Percentiles rank a stretch among this genome's conserved stretches.
phyloP scores from a whole-genome alignment of 1,284 basidiomycete genomes.

The Moesziomyces sp. region DNA sequence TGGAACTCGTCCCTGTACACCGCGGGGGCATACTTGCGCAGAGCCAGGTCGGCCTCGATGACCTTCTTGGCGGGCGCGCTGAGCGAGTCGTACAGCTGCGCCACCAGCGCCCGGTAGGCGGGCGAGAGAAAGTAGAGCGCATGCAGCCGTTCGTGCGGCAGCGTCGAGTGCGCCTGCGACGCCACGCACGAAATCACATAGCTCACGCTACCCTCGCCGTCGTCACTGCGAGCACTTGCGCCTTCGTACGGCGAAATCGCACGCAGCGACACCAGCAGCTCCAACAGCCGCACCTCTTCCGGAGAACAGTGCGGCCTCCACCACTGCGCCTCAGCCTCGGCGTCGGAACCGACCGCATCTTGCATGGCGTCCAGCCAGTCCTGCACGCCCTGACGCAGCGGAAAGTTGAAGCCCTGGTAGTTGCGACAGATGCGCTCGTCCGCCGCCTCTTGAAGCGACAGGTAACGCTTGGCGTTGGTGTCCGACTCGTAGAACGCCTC shows the following conservation, averaged over 20 bases:
- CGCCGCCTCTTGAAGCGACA: constrained; percentile 45
- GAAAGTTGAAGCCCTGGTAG: constrained; percentile 65
- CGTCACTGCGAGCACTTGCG: constrained; percentile 12
- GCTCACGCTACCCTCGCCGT: constrained; percentile 7
- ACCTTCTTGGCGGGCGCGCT: constrained; percentile 35
- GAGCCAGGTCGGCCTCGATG: constrained; percentile 54
- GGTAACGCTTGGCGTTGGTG: constrained; percentile 29
- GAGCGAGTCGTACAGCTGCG: constrained; percentile 34
- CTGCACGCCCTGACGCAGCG: constrained; percentile 40
- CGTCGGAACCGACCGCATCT: constrained; percentile 11
- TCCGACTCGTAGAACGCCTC: constrained; percentile 64
- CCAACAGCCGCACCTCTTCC: constrained; percentile 52
- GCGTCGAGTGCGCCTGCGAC: constrained; percentile 42
- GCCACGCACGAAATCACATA: constrained; percentile 60
- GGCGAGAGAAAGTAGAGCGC: constrained; percentile 60
- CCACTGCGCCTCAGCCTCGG: constrained; percentile 27
- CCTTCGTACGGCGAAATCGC: constrained; percentile 29
- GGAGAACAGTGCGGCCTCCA: constrained; percentile 45
- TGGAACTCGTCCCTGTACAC: constrained; percentile 63
- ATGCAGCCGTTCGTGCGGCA: constrained; percentile 62
- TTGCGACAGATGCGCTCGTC: constrained; percentile 53
- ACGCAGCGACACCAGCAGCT: constrained; percentile 31
- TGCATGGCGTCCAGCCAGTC: constrained; percentile 59
- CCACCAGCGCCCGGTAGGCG: constrained; percentile 43
- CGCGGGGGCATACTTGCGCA: constrained; percentile 55